A percentile compares a stretch with the other conserved stretches of the same genome.
These are phyloP conservation scores for Phaeosphaeria sp. DNA, from an alignment of 2,329 filamentous ascomycete species.

Conservation along the genomic window DNA sequence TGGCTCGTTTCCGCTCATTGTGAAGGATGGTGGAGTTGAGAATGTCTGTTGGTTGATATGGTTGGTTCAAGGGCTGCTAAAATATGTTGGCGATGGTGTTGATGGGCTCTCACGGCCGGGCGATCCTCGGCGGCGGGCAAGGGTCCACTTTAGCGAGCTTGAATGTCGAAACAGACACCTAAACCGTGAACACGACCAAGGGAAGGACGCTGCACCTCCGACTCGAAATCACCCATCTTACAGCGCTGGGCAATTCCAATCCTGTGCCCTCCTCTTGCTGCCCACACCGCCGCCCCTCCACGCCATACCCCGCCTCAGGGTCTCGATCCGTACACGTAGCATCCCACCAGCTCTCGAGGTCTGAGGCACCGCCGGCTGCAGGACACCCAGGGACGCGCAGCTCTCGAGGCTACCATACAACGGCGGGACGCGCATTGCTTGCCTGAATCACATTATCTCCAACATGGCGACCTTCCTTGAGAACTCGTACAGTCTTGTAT, in stretches of 20 bases:
- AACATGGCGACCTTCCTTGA: slow-evolving; percentile 95
- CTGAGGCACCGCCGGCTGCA: slow-evolving; percentile 40
- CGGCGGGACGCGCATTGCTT: not conserved
- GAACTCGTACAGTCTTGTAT: slow-evolving; percentile 86
- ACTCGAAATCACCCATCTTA: slow-evolving; percentile 22
- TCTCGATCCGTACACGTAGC: slow-evolving; percentile 42
- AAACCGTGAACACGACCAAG: slow-evolving; percentile 37
- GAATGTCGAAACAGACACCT: slow-evolving; percentile 48
- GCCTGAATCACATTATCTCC: slow-evolving; percentile 32
- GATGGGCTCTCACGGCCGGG: slow-evolving; percentile 12
- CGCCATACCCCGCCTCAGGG: slow-evolving; percentile 17
- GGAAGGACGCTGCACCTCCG: slow-evolving; percentile 25
- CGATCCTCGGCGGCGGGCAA: slow-evolving; percentile 31
- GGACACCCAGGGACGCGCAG: slow-evolving; percentile 32
- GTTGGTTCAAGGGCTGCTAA: not conserved
- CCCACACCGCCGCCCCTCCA: slow-evolving; percentile 18
- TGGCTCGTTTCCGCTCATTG: slow-evolving; percentile 74
- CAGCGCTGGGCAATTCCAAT: slow-evolving; percentile 23
- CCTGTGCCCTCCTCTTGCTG: slow-evolving; percentile 1
- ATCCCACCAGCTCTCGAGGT: slow-evolving; percentile 39
- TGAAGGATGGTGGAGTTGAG: slow-evolving; percentile 39
- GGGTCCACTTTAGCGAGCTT: slow-evolving; percentile 23
- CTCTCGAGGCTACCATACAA: slow-evolving; percentile 15
- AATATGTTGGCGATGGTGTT: slow-evolving; percentile 6
- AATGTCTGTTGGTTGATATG: not conserved